Conservation (phyloP, 192 early-diverging fungal genomes). For the Gorgonomyces haynaldii region DNA sequence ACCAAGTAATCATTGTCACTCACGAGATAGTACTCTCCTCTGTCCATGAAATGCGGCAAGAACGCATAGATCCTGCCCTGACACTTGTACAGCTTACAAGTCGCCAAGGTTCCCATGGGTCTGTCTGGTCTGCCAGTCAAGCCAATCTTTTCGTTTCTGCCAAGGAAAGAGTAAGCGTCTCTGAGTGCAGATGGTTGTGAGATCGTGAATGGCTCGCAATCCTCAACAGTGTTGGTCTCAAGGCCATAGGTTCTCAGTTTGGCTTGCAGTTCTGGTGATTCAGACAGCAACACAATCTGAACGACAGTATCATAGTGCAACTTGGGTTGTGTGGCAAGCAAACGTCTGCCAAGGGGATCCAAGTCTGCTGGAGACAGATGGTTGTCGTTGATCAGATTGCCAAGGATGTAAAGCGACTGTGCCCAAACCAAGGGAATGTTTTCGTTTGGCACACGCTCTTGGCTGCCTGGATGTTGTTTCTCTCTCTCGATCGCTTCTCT, state of each 20-base stretch:
- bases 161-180: slow-evolving; percentile 64
- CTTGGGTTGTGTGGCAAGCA: slow-evolving; percentile 37
- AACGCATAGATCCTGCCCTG: slow-evolving; percentile 74
- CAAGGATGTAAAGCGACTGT: slow-evolving; percentile 67
- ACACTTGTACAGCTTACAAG: slow-evolving; percentile 69
- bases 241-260: slow-evolving; percentile 61
- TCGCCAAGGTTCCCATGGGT: slow-evolving; percentile 67
- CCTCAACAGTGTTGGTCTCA: slow-evolving; percentile 67
- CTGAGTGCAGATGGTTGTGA: slow-evolving; percentile 58
- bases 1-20: slow-evolving; percentile 77
- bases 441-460: slow-evolving; percentile 65
- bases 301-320: slow-evolving; percentile 50
- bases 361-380: slow-evolving; percentile 65
- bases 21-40: slow-evolving; percentile 75
- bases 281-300: slow-evolving; percentile 67
- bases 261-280: slow-evolving; percentile 59
- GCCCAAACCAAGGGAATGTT: slow-evolving; percentile 84
- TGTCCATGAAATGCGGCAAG: slow-evolving; percentile 78
- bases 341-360: slow-evolving; percentile 69
- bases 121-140: slow-evolving; percentile 63
- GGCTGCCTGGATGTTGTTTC: slow-evolving; percentile 52
- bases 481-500: slow-evolving; percentile 59
- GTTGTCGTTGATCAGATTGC: slow-evolving; percentile 63
- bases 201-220: slow-evolving; percentile 58
- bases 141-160: slow-evolving; percentile 64